Base-by-base conservation (phyloP, 257 asterid species). In the Echium plantagineum region DNA sequence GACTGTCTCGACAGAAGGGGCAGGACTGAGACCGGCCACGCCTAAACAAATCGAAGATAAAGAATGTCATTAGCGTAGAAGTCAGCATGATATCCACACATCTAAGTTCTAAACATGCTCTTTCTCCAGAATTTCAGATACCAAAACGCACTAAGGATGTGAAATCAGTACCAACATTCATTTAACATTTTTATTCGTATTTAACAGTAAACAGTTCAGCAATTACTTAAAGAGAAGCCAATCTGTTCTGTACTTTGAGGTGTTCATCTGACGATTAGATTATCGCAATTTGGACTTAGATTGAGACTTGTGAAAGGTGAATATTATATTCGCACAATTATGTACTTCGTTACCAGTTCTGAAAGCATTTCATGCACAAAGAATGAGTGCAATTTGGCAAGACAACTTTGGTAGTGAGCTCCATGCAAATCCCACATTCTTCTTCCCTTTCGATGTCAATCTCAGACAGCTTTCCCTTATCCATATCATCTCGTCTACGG, bases 361-460 rank as follows among this genome's bases (percentile, higher is more conserved):
- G 79, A 81, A 83, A 91, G 85, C 98, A 91, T 79, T 83, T 88
- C 74, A 83, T 69, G 78, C 98, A 91, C 84, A 90, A 71, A 71
- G 85, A 80, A 32, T 87, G 98, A 64, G 72, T 83, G 75, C 96
- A 90, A 71, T 72, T 79, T 13, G 98, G 96, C 77, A 90, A 74
- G 74, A 90, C 98, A 49, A 87, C 77, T 75, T 90, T 90, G 66
- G 79, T 74, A 52, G 82, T 83, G 66, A 71, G 70, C 83, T 91
- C 96, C 96, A 91, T 82, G 83, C 98, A 91, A 66, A 91, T 88
- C 62, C 96, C 97, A 74, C 98, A 91, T 75, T 91, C 98, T 42
- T 85, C 96, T 66, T 91, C 98, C 83, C 94, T 80, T 72, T 91
- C 96, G 57, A 66, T 76, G 62, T 91, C 96, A 22, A 75, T 59